These are phyloP conservation scores for Leccinum imitatum DNA, from an alignment of 768 basidiomycete species.

Conservation along the genomic window DNA sequence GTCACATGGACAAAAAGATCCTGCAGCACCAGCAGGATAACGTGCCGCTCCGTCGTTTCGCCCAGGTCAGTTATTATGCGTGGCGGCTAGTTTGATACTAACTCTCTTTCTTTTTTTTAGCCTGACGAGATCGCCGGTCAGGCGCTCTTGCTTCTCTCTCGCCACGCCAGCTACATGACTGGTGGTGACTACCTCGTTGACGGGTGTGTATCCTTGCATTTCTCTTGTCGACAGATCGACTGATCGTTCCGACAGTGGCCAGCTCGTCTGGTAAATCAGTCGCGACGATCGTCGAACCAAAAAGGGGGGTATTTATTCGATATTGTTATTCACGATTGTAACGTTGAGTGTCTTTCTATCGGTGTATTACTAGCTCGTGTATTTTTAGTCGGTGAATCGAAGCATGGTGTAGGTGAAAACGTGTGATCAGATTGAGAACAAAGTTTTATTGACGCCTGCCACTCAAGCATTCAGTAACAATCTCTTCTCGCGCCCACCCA, in stretches of 20 bases:
- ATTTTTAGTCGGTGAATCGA: neutral
- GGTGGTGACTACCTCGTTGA: slow-evolving; percentile 57
- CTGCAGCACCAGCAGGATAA: slow-evolving; percentile 47
- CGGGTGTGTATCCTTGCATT: slow-evolving; percentile 39
- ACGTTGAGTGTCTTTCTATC: too few relatives aligned
- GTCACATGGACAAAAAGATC: slow-evolving; percentile 49
- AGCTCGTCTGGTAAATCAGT: slow-evolving; percentile 30
- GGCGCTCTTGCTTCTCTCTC: slow-evolving; percentile 52
- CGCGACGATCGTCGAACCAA: neutral
- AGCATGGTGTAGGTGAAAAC: neutral
- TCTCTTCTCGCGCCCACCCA: too few relatives aligned
- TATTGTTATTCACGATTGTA: neutral
- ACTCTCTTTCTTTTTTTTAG: slow-evolving; percentile 23
- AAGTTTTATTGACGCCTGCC: too few relatives aligned
- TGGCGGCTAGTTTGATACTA: too few relatives aligned
- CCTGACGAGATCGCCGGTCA: slow-evolving; percentile 56
- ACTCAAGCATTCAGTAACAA: too few relatives aligned
- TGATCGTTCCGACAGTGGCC: slow-evolving; percentile 16
- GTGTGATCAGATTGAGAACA: too few relatives aligned
- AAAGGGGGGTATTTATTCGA: neutral
- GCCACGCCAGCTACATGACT: slow-evolving; percentile 55
- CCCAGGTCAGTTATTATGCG: slow-evolving; percentile 36
- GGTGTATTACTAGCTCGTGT: neutral
- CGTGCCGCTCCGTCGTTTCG: slow-evolving; percentile 57
- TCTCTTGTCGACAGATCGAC: too few relatives aligned